Percentiles rank a stretch among this genome's conserved stretches.
phyloP scores from a whole-genome alignment of 306 rosid species.

The barrel medic (Medicago truncatula) region MtrunA17r5.0-ANR NC_053046.1:27961501-27962000 shows the following conservation, averaged over 20 bases:
- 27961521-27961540: no score
- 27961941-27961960: slow-evolving; percentile 37
- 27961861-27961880: slow-evolving; percentile 8
- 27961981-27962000: slow-evolving; percentile 42
- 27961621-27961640: no score
- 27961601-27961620: no score
- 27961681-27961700: neutral
- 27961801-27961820: slow-evolving; percentile 11
- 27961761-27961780: neutral
- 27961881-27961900: slow-evolving; percentile 16
- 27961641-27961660: no score
- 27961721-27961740: neutral
- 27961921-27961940: slow-evolving; percentile 23
- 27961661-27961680: neutral
- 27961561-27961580: no score
- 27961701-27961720: neutral
- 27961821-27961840: slow-evolving; percentile 10
- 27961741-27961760: neutral
- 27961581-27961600: no score
- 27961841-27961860: slow-evolving; percentile 15
- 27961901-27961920: neutral
- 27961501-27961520: no score
- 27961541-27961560: no score
- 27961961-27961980: slow-evolving; percentile 25
- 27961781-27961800: neutral